Evolutionary conservation across 768 basidiomycete genomes (phyloP).

Genomic region (Tricholoma matsutake): DNA sequence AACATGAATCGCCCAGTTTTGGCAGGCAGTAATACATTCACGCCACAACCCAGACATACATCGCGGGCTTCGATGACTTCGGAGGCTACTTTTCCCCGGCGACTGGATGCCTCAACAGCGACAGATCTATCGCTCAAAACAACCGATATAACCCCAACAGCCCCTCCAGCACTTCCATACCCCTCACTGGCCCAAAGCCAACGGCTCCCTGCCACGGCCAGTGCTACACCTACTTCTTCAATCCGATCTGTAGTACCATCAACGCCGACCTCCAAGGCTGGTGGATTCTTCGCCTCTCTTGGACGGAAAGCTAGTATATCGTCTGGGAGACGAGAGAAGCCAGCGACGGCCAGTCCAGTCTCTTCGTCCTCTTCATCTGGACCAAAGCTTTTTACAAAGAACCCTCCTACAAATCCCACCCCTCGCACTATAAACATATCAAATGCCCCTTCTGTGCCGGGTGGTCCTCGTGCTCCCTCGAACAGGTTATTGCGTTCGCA

Average conservation of each 20-base stretch:
- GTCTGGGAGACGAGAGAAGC: constrained; percentile 22
- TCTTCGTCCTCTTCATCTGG: constrained; percentile 22
- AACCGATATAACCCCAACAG: constrained; percentile 49
- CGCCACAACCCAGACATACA: constrained; percentile 59
- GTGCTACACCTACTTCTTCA: constrained; percentile 44
- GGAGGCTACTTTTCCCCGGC: constrained; percentile 74
- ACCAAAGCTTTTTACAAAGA: constrained; percentile 22
- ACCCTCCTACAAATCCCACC: constrained; percentile 13
- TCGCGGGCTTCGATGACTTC: constrained; percentile 73
- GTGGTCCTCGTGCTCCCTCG: constrained; percentile 71
- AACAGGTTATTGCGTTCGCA: constrained; percentile 62
- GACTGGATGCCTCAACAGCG: constrained; percentile 74
- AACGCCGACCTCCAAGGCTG: constrained; percentile 41
- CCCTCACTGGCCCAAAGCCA: constrained; percentile 54
- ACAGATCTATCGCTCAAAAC: constrained; percentile 61
- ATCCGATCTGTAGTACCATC: constrained; percentile 47
- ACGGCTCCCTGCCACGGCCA: constrained; percentile 27
- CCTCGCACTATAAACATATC: constrained; percentile 33
- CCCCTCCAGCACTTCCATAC: constrained; percentile 68
- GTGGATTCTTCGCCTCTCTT: constrained; percentile 71
- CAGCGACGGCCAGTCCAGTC: constrained; percentile 14
- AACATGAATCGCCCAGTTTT: constrained; percentile 31
- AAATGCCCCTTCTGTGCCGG: constrained; percentile 55
- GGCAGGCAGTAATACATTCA: constrained; percentile 41
- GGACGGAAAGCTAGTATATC: constrained; percentile 64